phyloP scores from a whole-genome alignment of 2,329 filamentous ascomycete genomes.

The Teratosphaeria pseudoeucalypti region DNA sequence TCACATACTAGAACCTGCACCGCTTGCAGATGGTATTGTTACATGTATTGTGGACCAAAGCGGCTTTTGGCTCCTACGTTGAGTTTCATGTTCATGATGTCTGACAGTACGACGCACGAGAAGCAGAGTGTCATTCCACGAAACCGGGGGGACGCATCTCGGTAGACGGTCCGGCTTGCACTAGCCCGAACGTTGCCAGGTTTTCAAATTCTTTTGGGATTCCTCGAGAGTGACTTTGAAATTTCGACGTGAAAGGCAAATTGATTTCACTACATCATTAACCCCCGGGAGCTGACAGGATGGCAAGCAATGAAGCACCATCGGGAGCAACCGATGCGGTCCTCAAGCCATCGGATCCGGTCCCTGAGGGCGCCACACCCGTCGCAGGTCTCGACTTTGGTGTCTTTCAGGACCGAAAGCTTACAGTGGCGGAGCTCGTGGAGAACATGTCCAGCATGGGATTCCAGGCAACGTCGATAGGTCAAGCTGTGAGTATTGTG shows the following conservation, averaged over 20 bases:
- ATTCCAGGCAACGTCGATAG: conserved; percentile 70
- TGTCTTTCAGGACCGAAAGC: conserved; percentile 58
- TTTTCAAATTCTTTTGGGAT: neutral
- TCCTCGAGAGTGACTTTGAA: neutral
- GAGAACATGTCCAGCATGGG: conserved; percentile 78
- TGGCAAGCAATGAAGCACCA: conserved; percentile 31
- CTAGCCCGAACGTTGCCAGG: neutral
- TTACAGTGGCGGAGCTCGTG: conserved; percentile 78
- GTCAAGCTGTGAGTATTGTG: conserved; percentile 81
- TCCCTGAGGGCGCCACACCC: conserved; percentile 66
- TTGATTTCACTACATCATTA: neutral
- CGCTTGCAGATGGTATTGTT: neutral
- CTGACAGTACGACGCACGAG: neutral
- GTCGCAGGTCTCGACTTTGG: conserved; percentile 93
- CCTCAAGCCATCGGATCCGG: conserved; percentile 69
- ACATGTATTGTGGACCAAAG: neutral
- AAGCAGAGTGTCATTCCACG: neutral
- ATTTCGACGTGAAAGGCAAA: neutral
- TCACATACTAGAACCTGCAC: neutral
- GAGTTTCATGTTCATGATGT: neutral
- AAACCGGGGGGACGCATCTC: neutral
- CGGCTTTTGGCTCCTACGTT: neutral
- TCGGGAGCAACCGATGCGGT: conserved; percentile 60
- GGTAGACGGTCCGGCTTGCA: neutral
- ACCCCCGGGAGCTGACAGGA: neutral